These are phyloP conservation scores for Ordospora colligata DNA, from an alignment of 371 early-diverging fungal species.

Conservation along the genomic window DNA sequence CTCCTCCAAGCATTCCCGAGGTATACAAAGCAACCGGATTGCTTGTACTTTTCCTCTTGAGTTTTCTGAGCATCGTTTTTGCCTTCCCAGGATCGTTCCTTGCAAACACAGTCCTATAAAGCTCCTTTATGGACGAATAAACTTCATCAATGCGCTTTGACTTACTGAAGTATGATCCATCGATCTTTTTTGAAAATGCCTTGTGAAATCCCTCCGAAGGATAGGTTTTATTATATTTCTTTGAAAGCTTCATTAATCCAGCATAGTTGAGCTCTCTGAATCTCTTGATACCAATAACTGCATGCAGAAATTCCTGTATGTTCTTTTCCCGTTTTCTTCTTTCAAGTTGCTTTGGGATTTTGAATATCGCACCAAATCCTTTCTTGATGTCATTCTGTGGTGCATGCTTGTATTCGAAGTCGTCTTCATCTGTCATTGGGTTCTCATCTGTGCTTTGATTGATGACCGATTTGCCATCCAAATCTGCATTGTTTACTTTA, in stretches of 20 bases:
- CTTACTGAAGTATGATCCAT: slow-evolving; percentile 24
- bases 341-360: slow-evolving; percentile 15
- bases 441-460: not conserved
- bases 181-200: slow-evolving; percentile 17
- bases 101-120: slow-evolving; percentile 53
- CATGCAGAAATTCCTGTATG: slow-evolving; percentile 53
- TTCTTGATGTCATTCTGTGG: not conserved
- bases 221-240: slow-evolving; percentile 48
- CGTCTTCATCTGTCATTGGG: not conserved
- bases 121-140: slow-evolving; percentile 17
- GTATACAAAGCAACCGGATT: slow-evolving; percentile 1
- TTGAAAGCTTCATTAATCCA: slow-evolving; percentile 52
- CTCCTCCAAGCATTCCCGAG: not conserved
- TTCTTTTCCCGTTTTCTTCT: slow-evolving; percentile 47
- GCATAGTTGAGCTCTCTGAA: slow-evolving; percentile 56
- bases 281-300: slow-evolving; percentile 46
- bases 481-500: not conserved
- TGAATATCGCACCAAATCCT: not conserved
- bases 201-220: slow-evolving; percentile 13
- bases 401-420: not conserved
- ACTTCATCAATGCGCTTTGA: slow-evolving; percentile 45
- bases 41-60: slow-evolving; percentile 2
- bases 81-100: slow-evolving; percentile 48
- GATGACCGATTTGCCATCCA: not conserved
- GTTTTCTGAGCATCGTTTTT: slow-evolving; percentile 27